Percentiles rank a stretch among this genome's conserved stretches.
These are phyloP conservation scores for Penicillium odoratum DNA, from an alignment of 495 filamentous ascomycete genomes.

Conservation along the genomic window DNA sequence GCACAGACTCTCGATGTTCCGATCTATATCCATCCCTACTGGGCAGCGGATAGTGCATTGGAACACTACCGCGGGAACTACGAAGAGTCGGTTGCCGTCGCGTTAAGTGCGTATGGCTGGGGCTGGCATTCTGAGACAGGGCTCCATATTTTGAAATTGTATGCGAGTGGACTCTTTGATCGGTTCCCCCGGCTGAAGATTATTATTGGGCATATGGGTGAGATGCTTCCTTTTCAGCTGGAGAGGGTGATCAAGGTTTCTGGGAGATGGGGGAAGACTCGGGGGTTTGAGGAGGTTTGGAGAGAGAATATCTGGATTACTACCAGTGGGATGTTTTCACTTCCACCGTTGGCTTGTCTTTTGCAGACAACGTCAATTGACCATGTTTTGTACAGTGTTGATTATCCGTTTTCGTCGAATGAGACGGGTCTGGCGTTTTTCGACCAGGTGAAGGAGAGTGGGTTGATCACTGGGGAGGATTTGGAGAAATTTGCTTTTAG, in stretches of 20 bases:
- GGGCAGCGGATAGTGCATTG: conserved; percentile 32
- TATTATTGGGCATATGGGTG: conserved; percentile 48
- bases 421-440: conserved; percentile 47
- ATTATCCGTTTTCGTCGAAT: conserved; percentile 57
- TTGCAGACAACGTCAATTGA: conserved; percentile 28
- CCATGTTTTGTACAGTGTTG: conserved; percentile 56
- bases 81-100: too few relatives aligned
- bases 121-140: not conserved
- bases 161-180: conserved; percentile 50
- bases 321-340: conserved; percentile 7
- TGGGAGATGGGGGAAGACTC: conserved; percentile 25
- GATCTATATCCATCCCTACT: conserved; percentile 58
- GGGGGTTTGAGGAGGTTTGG: conserved; percentile 40
- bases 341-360: too few relatives aligned
- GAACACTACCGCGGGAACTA: conserved; percentile 38
- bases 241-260: conserved; percentile 32
- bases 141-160: conserved; percentile 34
- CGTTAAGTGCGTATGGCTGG: not conserved
- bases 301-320: conserved; percentile 25
- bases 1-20: conserved; percentile 56
- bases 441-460: conserved; percentile 32
- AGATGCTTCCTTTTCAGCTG: conserved; percentile 46
- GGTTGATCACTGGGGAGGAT: conserved; percentile 49
- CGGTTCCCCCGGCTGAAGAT: conserved; percentile 45
- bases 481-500: conserved; percentile 52